Conservation (phyloP, 2,329 filamentous ascomycete genomes). For the Colletotrichum chrysophilum region DNA sequence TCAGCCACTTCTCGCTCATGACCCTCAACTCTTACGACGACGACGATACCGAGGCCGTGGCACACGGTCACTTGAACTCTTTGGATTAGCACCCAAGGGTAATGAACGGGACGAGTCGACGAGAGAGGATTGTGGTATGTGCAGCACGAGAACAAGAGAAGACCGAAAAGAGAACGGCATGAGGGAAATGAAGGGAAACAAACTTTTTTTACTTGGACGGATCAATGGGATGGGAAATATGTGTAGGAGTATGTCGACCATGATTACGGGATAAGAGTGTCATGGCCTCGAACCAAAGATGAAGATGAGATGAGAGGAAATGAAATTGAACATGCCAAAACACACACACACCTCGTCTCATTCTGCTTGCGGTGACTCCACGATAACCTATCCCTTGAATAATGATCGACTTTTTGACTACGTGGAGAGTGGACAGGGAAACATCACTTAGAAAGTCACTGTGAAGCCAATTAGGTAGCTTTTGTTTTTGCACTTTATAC, state of each 20-base stretch:
- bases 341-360: neutral
- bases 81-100: neutral
- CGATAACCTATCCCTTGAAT: neutral
- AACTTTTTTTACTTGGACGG: neutral
- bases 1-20: neutral
- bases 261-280: neutral
- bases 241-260: constrained; percentile 14
- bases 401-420: neutral
- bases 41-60: neutral
- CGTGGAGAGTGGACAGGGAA: neutral
- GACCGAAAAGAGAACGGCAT: neutral
- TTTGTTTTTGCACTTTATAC: neutral
- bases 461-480: neutral
- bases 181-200: constrained; percentile 4
- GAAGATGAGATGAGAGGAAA: constrained; percentile 11
- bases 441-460: neutral
- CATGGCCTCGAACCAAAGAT: neutral
- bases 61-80: neutral
- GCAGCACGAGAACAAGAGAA: neutral
- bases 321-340: constrained; percentile 15
- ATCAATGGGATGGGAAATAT: neutral
- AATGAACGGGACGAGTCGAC: neutral
- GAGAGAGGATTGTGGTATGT: neutral
- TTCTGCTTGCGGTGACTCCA: neutral
- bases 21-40: neutral